phyloP scores from a whole-genome alignment of 2,329 filamentous ascomycete species.

The Phyllosticta citriasiana region DNA sequence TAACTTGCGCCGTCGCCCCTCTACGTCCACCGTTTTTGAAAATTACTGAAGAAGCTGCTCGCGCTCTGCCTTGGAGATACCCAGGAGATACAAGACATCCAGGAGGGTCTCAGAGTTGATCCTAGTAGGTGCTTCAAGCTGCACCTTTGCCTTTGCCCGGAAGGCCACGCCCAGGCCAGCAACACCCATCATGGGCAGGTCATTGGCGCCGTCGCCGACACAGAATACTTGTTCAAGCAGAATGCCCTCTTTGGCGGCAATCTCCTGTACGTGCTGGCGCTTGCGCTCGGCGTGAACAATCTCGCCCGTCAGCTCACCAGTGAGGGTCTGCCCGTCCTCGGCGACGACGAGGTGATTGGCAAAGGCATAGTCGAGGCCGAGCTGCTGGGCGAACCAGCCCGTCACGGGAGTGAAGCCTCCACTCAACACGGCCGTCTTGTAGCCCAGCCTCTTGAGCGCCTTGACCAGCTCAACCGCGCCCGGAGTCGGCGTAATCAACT shows the following conservation, averaged over 20 bases:
- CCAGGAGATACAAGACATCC: constrained; percentile 66
- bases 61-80: constrained; percentile 58
- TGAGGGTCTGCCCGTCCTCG: constrained; percentile 44
- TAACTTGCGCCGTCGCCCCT: neutral
- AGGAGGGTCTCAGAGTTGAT: constrained; percentile 56
- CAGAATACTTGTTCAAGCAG: constrained; percentile 58
- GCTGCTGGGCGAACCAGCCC: constrained; percentile 67
- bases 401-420: constrained; percentile 89
- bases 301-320: constrained; percentile 59
- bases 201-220: constrained; percentile 75
- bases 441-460: constrained; percentile 66
- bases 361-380: constrained; percentile 79
- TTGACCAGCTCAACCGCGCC: constrained; percentile 67
- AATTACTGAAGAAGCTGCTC: constrained; percentile 29
- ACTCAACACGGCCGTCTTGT: constrained; percentile 81
- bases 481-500: constrained; percentile 67
- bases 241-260: constrained; percentile 58
- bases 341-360: constrained; percentile 74
- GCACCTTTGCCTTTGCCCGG: constrained; percentile 75
- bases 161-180: constrained; percentile 73
- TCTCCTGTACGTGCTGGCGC: constrained; percentile 58
- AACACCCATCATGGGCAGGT: constrained; percentile 66
- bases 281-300: constrained; percentile 74
- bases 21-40: neutral
- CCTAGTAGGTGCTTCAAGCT: constrained; percentile 63